Conservation (phyloP, 306 rosid genomes). For the Pachyrhizus erosus region DNA sequence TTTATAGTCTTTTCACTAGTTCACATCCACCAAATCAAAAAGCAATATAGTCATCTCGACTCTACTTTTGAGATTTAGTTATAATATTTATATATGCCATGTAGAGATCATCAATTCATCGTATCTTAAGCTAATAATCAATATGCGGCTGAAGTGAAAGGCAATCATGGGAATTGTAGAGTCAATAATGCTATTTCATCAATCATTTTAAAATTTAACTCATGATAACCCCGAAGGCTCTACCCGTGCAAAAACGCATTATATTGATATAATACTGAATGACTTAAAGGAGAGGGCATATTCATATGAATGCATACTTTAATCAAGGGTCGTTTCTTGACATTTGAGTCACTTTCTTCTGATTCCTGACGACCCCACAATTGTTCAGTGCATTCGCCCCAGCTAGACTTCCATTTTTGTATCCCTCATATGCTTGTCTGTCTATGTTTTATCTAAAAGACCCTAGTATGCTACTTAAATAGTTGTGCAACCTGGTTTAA, state of each 20-base stretch:
- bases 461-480: background rate
- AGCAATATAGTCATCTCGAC: constrained; percentile 33
- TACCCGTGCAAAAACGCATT: constrained; percentile 47
- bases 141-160: constrained; percentile 43
- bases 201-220: constrained; percentile 32
- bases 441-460: background rate
- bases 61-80: constrained; percentile 15
- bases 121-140: constrained; percentile 21
- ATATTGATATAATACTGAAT: constrained; percentile 24
- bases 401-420: constrained; percentile 44
- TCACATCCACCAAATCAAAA: constrained; percentile 43
- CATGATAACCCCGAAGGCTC: constrained; percentile 33
- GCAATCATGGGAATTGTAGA: constrained; percentile 41
- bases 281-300: constrained; percentile 35
- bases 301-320: constrained; percentile 40
- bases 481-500: constrained; percentile 28
- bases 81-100: background rate
- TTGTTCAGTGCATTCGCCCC: constrained; percentile 49
- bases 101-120: constrained; percentile 5
- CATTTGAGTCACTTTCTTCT: constrained; percentile 49
- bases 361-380: constrained; percentile 51
- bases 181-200: constrained; percentile 34
- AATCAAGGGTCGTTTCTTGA: constrained; percentile 47
- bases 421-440: constrained; percentile 7
- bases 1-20: constrained; percentile 37